Evolutionary conservation across 495 filamentous ascomycete genomes (phyloP), one percentile per base, ranked within the genome.

Genomic region (Penicilliopsis zonata): DNA sequence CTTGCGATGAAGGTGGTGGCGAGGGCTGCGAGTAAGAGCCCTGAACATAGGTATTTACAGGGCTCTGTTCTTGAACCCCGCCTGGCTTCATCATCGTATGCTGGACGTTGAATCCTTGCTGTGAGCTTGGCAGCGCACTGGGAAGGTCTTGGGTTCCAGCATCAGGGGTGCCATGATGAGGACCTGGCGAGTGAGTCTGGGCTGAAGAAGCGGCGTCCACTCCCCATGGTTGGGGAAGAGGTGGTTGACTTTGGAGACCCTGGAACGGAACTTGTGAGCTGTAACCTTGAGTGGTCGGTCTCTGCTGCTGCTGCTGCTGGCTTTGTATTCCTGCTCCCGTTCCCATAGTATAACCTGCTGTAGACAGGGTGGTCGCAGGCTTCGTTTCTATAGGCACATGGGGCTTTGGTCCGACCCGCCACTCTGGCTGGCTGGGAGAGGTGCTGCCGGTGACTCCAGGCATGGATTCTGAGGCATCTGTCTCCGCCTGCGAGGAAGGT

Each of bases 391-490:
- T 5, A 4, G 28, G 28, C 10, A 5, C 13, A 16, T 13, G 28
- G 16, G 28, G 28, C 28, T 15, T 17, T 21, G 19, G 30, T 31
- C 17, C 16, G 5, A 31, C 10, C 17, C 22, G 30, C 30, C 30
- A 31, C 30, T 31, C 17, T 4, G 30, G 30, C 18, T 31, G 30
- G 14, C 30, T 31, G 6, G 30, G 30, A 31, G 15, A 21, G 13
- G 7, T n/a, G 10, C 9, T 31, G 17, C 4, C 22, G 13, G 17
- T 16, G 9, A n/a, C n/a, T n/a, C n/a, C n/a, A n/a, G n/a, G n/a
- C n/a, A n/a, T n/a, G n/a, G n/a, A n/a, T n/a, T n/a, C n/a, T n/a
- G n/a, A n/a, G n/a, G n/a, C n/a, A n/a, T n/a, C n/a, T n/a, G n/a
- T n/a, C n/a, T n/a, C n/a, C n/a, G n/a, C n/a, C n/a, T n/a, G n/a